Evolutionary conservation across 2,329 filamentous ascomycete species (phyloP).

Genomic region (Penicillium sp.): DNA sequence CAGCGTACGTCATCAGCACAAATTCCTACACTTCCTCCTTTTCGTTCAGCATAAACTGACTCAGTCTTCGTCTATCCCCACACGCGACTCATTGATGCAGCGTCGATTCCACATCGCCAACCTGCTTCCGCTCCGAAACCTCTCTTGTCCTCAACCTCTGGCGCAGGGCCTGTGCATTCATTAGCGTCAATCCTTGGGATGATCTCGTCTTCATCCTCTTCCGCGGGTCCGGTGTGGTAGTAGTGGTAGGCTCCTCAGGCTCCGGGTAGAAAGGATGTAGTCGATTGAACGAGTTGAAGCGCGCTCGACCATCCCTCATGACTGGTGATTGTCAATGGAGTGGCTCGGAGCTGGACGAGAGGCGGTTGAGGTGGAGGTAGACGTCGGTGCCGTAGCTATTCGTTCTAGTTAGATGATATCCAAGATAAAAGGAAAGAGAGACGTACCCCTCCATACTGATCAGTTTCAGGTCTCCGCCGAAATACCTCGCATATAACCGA

Average conservation of each 20-base stretch:
- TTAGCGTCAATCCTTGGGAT: constrained; percentile 51
- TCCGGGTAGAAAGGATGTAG: constrained; percentile 37
- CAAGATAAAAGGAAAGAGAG: constrained; percentile 16
- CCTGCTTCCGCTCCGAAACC: constrained; percentile 81
- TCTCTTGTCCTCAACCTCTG: constrained; percentile 69
- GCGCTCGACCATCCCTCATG: constrained; percentile 68
- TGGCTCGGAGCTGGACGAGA: constrained; percentile 93
- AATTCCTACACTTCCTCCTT: no score
- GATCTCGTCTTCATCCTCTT: constrained; percentile 14
- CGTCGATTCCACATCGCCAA: constrained; percentile 69
- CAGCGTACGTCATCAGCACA: background rate
- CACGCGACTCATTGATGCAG: constrained; percentile 1
- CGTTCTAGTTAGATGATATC: constrained; percentile 23
- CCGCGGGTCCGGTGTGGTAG: background rate
- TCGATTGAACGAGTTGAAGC: constrained; percentile 38
- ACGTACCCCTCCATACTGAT: constrained; percentile 99
- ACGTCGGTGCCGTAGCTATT: constrained; percentile 93
- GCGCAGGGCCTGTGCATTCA: constrained; percentile 56
- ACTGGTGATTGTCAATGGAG: constrained; percentile 88
- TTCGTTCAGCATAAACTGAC: background rate
- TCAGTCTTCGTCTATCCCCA: background rate
- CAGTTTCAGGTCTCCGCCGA: constrained; percentile 92
- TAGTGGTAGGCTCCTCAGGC: constrained; percentile 17
- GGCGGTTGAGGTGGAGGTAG: constrained; percentile 92
- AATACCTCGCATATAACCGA: constrained; percentile 90